Evolutionary conservation across 495 filamentous ascomycete species (phyloP).

Genomic region (Xylaria bambusicola): DNA sequence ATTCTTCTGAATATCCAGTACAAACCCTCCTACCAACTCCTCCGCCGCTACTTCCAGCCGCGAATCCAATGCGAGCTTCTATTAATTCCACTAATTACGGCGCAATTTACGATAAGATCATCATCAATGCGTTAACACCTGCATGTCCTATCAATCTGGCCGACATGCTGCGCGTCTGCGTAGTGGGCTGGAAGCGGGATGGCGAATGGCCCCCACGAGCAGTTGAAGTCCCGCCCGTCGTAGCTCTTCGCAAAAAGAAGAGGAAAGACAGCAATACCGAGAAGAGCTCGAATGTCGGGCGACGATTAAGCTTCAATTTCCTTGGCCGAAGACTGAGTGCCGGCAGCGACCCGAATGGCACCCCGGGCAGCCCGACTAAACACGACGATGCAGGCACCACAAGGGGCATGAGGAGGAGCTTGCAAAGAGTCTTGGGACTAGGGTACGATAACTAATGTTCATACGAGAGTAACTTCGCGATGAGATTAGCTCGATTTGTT

Average conservation of each 20-base stretch:
- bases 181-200: conserved; percentile 90
- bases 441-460: conserved; percentile 28
- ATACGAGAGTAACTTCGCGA: neutral
- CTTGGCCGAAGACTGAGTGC: conserved; percentile 25
- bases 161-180: conserved; percentile 78
- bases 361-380: conserved; percentile 28
- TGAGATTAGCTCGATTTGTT: neutral
- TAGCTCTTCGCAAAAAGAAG: conserved; percentile 40
- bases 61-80: conserved; percentile 70
- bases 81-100: conserved; percentile 73
- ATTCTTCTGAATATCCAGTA: conserved; percentile 37
- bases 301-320: conserved; percentile 40
- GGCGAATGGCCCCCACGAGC: conserved; percentile 88
- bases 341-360: conserved; percentile 21
- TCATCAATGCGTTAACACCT: conserved; percentile 74
- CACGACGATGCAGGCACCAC: conserved; percentile 54
- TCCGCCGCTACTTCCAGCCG: conserved; percentile 64
- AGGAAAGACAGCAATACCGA: conserved; percentile 27
- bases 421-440: conserved; percentile 44
- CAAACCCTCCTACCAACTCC: conserved; percentile 60
- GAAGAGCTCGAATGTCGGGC: conserved; percentile 28
- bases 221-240: conserved; percentile 37
- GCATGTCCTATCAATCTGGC: conserved; percentile 83
- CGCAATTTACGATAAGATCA: conserved; percentile 85
- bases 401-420: conserved; percentile 41